Evolutionary conservation across 2,329 filamentous ascomycete species (phyloP).

Genomic region (Epichloe sibirici): DNA sequence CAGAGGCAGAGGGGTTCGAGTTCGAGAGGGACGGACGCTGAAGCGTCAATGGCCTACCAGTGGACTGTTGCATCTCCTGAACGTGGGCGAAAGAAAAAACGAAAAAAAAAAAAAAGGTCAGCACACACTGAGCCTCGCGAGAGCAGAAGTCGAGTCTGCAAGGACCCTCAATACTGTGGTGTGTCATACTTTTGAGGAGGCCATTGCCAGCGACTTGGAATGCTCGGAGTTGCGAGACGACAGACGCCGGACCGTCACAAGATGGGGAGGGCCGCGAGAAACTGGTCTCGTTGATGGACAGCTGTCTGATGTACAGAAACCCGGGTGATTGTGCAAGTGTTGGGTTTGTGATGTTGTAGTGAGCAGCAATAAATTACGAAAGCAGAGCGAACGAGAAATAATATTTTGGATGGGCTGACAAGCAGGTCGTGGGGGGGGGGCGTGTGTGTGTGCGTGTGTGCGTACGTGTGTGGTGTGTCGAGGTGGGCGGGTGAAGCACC

Average conservation of each 20-base stretch:
- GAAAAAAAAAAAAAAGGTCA: constrained; percentile 17
- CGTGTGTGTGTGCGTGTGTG: constrained; percentile 10
- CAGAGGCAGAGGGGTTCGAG: constrained; percentile 45
- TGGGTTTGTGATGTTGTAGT: constrained; percentile 6
- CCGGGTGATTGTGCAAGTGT: constrained; percentile 1
- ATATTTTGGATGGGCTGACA: constrained; percentile 23
- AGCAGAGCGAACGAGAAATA: constrained; percentile 24
- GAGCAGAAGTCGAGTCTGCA: constrained; percentile 19
- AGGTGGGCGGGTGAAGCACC: constrained; percentile 1
- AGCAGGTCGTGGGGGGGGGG: constrained; percentile 8
- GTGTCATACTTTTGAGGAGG: constrained; percentile 47
- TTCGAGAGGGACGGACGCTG: constrained; percentile 48
- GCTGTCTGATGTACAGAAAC: constrained; percentile 7
- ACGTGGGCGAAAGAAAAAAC: constrained; percentile 9
- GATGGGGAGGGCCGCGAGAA: constrained; percentile 12
- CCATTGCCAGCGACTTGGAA: constrained; percentile 37
- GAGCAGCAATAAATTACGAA: constrained; percentile 7
- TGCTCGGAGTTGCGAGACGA: constrained; percentile 22
- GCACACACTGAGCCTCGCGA: constrained; percentile 21
- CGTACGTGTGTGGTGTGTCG: constrained; percentile 12
- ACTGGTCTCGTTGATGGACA: neutral
- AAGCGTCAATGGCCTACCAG: constrained; percentile 55
- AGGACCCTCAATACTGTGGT: constrained; percentile 13
- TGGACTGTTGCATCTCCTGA: constrained; percentile 53
- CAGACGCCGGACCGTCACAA: constrained; percentile 20